Evolutionary conservation across 1,284 basidiomycete species (phyloP), one percentile per base, ranked within the genome.

Genomic region (Meira miltonrushii): DNA sequence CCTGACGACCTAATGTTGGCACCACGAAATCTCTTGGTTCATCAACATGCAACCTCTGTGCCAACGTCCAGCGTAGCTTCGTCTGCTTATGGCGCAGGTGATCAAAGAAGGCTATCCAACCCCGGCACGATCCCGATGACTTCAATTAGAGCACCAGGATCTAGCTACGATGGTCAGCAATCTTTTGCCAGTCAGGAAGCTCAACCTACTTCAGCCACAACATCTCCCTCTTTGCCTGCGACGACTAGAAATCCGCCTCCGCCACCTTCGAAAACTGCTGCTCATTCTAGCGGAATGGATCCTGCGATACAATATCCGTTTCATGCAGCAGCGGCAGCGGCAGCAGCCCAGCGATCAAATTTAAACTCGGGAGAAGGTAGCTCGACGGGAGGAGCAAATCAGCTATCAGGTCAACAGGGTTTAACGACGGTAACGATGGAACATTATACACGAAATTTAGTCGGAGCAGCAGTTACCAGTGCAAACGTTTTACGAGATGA

Each of bases 401-500:
- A 33, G 8, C 8, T 33, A 33, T 33, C 28, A 33, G 28, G 28
- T 33, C 28, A 33, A 33, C 28, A 33, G 8, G 33, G 39, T 43
- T 46, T 49, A 3, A 59, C 52, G 2, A 59, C 61, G 5, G 47
- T 63, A 25, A 60, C 58, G 0, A 60, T 57, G 7, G 60, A 62
- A 40, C 55, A 50, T 12, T 57, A 59, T 50, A 74, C 71, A n/a
- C 51, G 72, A 12, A 74, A 74, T 39, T 58, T 74, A 4, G 71
- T 74, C 21, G 72, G 72, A 4, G 64, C 66, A 5, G 64, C 71
- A 11, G 72, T 74, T 6, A 68, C 71, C 8, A 71, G 67, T 55
- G 72, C 72, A 15, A 72, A 70, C 13, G 67, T 71, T 38, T 60
- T 72, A 40, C 65, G 66, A 53, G 71, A 74, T 56, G 68, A 70